Evolutionary conservation across 1,284 basidiomycete genomes (phyloP), one percentile per base, ranked within the genome.

Genomic region (Papiliotrema fonsecae): DNA sequence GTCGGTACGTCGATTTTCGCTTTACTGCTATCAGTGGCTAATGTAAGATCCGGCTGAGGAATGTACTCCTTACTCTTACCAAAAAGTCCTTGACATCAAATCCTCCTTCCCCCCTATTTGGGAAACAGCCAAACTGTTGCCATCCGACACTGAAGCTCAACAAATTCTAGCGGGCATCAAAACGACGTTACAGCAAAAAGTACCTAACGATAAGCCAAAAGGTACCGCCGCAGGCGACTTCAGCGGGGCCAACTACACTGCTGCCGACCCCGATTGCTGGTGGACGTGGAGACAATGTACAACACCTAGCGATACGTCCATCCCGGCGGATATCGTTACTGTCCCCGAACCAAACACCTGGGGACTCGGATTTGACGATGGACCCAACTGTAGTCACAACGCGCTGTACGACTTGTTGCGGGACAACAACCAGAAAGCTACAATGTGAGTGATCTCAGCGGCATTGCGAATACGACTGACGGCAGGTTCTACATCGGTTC

Each of bases 331-430:
- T 51, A 55, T 77, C 34, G 67, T 68, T 6, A 65, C 55, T 11
- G 52, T 69, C 24, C 74, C 75, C 11, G 76, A 78, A 56, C 76
- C 78, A 3, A 52, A 65, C 34, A 78, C 77, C 1, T 80, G 75
- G 73, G 78, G 78, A 26, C 64, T 77, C 27, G 75, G 75, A 4
- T 77, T 76, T 49, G 78, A 80, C 56, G 78, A 79, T 53, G 78
- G 75, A 45, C 74, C 74, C 43, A 74, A 75, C 56, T 76, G 74
- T 67, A 70, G 71, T 44, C 75, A 77, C 65, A 77, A 79, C 45
- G 77, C 74, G 0, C 75, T 79, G 49, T 80, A 79, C 64, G 75
- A 79, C 60, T 76, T 68, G 54, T 61, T 79, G 35, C 42, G 65
- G 36, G 52, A 74, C 49, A 61, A 77, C 35, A 72, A 78, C 19